phyloP scores from a whole-genome alignment of 1,139 yeast genomes.

The Yamadazyma songkhlaensis region DNA sequence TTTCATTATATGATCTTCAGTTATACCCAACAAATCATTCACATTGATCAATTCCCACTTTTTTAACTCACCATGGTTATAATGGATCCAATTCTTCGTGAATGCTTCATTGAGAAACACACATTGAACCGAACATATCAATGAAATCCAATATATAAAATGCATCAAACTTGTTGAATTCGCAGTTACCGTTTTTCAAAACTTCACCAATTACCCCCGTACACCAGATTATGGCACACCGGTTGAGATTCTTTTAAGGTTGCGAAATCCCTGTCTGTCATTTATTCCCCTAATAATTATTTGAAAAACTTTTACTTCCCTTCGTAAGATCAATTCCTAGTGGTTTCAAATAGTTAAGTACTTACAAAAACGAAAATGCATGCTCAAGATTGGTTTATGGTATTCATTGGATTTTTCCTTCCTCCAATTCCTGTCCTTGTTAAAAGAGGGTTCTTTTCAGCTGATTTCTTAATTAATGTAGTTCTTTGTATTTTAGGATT shows the following conservation, averaged over 20 bases:
- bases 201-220: not conserved
- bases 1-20: conserved; percentile 26
- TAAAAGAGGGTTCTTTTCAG: conserved; percentile 70
- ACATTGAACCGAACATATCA: conserved; percentile 2
- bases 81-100: conserved; percentile 24
- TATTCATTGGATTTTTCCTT: conserved; percentile 71
- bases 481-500: conserved; percentile 74
- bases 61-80: conserved; percentile 11
- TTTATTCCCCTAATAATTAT: conserved; percentile 1
- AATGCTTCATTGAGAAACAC: conserved; percentile 35
- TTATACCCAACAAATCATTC: conserved; percentile 24
- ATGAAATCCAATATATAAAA: conserved; percentile 1
- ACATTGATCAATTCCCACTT: conserved; percentile 12
- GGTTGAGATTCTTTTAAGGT: not conserved
- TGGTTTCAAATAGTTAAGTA: too few species aligned
- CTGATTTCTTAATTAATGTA: conserved; percentile 72
- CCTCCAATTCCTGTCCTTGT: conserved; percentile 84
- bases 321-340: too few species aligned
- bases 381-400: conserved; percentile 76
- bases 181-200: too few species aligned
- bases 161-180: not conserved
- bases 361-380: conserved; percentile 52
- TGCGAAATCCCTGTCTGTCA: not conserved
- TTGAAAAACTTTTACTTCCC: not conserved
- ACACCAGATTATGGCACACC: not conserved